Conservation (phyloP, 345 rosid species). For the Raphanus sativus region DNA sequence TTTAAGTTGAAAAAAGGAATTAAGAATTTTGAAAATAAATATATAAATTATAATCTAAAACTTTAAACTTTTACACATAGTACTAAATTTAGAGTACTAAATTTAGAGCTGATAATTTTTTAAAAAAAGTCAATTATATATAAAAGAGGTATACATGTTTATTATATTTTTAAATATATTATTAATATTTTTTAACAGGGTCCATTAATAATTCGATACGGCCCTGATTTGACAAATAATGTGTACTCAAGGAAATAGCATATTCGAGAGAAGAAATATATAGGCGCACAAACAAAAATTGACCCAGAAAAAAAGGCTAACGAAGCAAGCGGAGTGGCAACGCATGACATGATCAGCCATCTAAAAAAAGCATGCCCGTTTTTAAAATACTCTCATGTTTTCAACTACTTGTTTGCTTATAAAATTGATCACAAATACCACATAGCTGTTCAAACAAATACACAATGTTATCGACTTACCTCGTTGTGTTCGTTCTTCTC, state of each 20-base stretch:
- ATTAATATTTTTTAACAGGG: no score
- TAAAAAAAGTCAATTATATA: no score
- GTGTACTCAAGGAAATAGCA: background rate
- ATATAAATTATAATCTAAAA: no score
- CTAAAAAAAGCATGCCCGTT: background rate
- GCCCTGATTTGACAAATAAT: background rate
- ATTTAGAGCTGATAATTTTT: no score
- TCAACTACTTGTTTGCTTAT: slow-evolving; percentile 5
- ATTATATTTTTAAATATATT: no score
- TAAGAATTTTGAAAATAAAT: no score
- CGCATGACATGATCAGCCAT: slow-evolving; percentile 8
- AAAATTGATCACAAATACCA: slow-evolving; percentile 14
- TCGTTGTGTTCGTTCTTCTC: slow-evolving; percentile 10
- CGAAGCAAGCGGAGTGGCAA: slow-evolving; percentile 13
- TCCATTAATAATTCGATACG: no score
- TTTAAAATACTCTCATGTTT: background rate
- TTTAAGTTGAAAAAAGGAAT: no score
- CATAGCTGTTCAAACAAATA: background rate
- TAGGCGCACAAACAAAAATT: background rate
- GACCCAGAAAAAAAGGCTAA: background rate
- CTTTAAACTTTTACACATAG: no score
- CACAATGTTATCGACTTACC: background rate
- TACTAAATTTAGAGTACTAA: no score
- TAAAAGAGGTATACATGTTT: no score
- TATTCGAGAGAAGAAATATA: background rate